These are phyloP conservation scores for Aspergillus flavus DNA, from an alignment of 2,329 filamentous ascomycete genomes.

Conservation along the genomic window DNA sequence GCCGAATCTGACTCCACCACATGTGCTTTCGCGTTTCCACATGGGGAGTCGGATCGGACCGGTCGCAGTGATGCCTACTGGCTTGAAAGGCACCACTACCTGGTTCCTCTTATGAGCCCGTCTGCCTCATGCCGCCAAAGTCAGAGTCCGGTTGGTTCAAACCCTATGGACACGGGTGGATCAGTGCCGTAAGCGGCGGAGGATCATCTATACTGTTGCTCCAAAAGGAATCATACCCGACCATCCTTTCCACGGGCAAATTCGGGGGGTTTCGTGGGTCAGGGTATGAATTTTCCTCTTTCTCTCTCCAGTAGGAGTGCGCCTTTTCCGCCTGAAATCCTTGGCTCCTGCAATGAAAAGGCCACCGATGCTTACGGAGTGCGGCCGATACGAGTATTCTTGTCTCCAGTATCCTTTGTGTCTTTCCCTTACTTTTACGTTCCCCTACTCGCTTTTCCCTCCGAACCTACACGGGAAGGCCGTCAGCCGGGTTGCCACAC, in stretches of 20 bases:
- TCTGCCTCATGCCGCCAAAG: neutral
- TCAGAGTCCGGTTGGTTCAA: neutral
- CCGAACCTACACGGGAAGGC: neutral
- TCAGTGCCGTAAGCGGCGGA: constrained; percentile 5
- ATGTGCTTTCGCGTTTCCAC: neutral
- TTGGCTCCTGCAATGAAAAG: neutral
- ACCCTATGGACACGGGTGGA: neutral
- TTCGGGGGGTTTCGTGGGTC: constrained; percentile 2
- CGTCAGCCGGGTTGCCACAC: neutral
- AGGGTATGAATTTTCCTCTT: neutral
- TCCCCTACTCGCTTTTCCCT: neutral
- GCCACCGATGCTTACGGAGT: neutral
- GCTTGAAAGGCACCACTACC: too few relatives aligned
- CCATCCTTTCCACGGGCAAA: constrained; percentile 4
- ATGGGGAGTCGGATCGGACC: neutral
- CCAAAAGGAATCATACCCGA: constrained; percentile 3
- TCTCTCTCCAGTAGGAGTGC: neutral
- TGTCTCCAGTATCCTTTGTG: too few relatives aligned
- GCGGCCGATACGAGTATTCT: neutral
- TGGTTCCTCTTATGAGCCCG: neutral
- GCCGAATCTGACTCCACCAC: neutral
- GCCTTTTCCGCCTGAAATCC: neutral
- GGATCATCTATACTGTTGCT: constrained; percentile 3
- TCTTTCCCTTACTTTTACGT: too few relatives aligned
- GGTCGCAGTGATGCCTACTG: neutral